Percentiles rank a stretch among this genome's conserved stretches.
Evolutionary conservation across 2,329 filamentous ascomycete species (phyloP).

Genomic region (Ophiostoma himal-ulmi): DNA sequence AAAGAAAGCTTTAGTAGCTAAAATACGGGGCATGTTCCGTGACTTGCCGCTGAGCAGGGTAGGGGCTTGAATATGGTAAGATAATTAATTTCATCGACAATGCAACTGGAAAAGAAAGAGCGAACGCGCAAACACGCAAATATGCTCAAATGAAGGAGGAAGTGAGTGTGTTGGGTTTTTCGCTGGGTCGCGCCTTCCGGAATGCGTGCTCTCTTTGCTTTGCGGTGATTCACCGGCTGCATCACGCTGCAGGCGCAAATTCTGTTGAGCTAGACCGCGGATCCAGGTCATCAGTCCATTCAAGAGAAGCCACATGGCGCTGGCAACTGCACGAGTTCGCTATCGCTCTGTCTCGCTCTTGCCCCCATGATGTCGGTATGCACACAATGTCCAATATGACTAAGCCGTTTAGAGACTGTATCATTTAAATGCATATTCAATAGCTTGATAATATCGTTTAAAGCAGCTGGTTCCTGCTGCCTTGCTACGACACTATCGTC

Average conservation of each 20-base stretch:
- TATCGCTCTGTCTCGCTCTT: not conserved
- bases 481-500: not conserved
- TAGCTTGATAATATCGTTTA: not conserved
- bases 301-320: not conserved
- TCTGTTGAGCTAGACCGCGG: not conserved
- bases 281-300: not conserved
- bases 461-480: no score
- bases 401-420: not conserved
- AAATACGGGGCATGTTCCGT: no score
- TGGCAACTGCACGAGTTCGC: not conserved
- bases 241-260: not conserved
- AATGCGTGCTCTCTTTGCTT: not conserved
- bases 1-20: not conserved
- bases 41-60: no score
- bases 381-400: not conserved
- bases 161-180: no score
- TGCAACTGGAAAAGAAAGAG: not conserved
- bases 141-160: no score
- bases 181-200: not conserved
- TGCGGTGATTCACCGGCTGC: not conserved
- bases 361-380: not conserved
- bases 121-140: not conserved
- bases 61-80: not conserved
- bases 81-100: no score
- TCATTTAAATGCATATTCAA: not conserved